These are phyloP conservation scores for Alternaria novae-zelandiae DNA, from an alignment of 2,329 filamentous ascomycete species.

Conservation along the genomic window DNA sequence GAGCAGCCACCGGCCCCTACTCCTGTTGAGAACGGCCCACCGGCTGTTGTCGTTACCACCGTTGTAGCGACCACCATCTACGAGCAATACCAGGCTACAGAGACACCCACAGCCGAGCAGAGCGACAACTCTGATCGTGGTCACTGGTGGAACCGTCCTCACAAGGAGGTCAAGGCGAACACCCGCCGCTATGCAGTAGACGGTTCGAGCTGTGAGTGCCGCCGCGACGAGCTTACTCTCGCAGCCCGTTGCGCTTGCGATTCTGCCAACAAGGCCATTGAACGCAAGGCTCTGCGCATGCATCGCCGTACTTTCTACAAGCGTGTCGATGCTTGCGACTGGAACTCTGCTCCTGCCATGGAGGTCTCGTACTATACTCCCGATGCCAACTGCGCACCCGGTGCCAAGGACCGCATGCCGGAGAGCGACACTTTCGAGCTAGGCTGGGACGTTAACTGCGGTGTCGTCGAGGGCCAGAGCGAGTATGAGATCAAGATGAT, in stretches of 20 bases:
- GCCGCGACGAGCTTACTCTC: slow-evolving; percentile 21
- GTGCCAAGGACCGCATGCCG: slow-evolving; percentile 31
- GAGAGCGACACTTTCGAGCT: slow-evolving; percentile 47
- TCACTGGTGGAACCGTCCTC: slow-evolving; percentile 7
- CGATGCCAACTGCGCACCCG: slow-evolving; percentile 47
- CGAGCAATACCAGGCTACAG: not conserved
- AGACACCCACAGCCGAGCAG: slow-evolving; percentile 10
- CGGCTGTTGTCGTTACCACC: slow-evolving; percentile 12
- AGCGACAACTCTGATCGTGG: slow-evolving; percentile 7
- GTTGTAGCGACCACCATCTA: slow-evolving; percentile 11
- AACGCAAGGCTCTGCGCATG: slow-evolving; percentile 42
- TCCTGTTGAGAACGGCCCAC: not conserved
- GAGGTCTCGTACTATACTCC: slow-evolving; percentile 50
- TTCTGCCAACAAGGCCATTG: slow-evolving; percentile 26
- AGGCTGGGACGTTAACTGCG: slow-evolving; percentile 46
- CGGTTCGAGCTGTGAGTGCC: slow-evolving; percentile 40
- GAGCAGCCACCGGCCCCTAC: not conserved
- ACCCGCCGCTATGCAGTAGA: slow-evolving; percentile 33
- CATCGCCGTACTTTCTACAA: slow-evolving; percentile 40
- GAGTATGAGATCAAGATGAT: slow-evolving; percentile 53
- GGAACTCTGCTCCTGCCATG: slow-evolving; percentile 50
- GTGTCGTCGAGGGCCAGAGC: slow-evolving; percentile 52
- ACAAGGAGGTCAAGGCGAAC: slow-evolving; percentile 17
- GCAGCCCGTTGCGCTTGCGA: slow-evolving; percentile 34
- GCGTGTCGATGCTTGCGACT: slow-evolving; percentile 44